Evolutionary conservation across 2,329 filamentous ascomycete species (phyloP).

Genomic region (Xenosphaeropsis pyriputrescens): DNA sequence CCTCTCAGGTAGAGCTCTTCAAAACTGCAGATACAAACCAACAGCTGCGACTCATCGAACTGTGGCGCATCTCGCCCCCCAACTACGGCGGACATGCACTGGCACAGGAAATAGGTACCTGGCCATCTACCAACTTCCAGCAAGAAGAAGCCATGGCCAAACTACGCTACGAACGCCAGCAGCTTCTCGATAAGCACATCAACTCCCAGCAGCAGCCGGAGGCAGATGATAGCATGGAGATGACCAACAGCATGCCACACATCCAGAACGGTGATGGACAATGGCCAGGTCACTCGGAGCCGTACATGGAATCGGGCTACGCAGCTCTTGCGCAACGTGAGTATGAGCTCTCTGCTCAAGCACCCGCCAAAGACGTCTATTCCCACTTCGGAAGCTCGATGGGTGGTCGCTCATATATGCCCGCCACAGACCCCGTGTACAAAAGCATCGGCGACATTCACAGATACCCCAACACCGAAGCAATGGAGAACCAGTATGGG

Average conservation of each 20-base stretch:
- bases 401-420: conserved; percentile 29
- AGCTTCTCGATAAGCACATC: conserved; percentile 24
- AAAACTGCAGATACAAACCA: conserved; percentile 59
- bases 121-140: conserved; percentile 36
- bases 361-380: conserved; percentile 23
- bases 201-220: conserved; percentile 19
- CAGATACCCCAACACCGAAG: conserved; percentile 12
- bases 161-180: conserved; percentile 40
- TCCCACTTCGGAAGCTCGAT: conserved; percentile 27
- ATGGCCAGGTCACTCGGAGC: conserved; percentile 30
- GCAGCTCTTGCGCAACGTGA: conserved; percentile 52
- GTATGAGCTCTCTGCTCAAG: conserved; percentile 35
- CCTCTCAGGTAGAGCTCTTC: conserved; percentile 68
- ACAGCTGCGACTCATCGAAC: conserved; percentile 59
- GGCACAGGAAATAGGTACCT: conserved; percentile 40
- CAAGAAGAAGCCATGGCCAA: conserved; percentile 38
- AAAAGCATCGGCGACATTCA: conserved; percentile 13
- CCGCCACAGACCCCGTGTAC: conserved; percentile 58
- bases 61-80: conserved; percentile 74
- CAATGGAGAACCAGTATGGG: conserved; percentile 17
- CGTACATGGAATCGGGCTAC: conserved; percentile 77
- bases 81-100: conserved; percentile 38
- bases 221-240: conserved; percentile 21
- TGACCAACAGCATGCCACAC: conserved; percentile 23
- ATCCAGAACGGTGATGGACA: conserved; percentile 36